Base-by-base conservation (phyloP, 257 asterid genomes). In the Salvia miltiorrhiza region DNA sequence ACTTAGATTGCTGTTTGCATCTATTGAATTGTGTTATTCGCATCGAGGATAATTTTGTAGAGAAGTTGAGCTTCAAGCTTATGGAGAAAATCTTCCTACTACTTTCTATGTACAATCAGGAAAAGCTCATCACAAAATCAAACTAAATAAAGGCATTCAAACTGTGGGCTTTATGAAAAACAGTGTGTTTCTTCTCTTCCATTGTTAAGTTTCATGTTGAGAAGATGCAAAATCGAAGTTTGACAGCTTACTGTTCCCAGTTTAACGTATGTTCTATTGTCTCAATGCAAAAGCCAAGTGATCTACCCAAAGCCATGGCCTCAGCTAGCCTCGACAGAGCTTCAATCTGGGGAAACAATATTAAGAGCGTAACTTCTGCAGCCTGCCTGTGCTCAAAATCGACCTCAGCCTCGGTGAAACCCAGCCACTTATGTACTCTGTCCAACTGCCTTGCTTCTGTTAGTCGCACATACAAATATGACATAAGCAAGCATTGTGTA, bases 231-330 rank as follows among this genome's bases (percentile, higher is more conserved):
- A 24, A 37, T 9, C 3, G 30, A 50, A 50, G 30, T 50, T 7
- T 19, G 7, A 45, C 7, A 16, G 50, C 8, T 35, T 57, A 30
- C 45, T 4, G 41, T 16, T 50, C 49, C n/a, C 62, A 32, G 62
- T 52, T 57, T 67, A 82, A 43, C 28, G 81, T 55, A 61, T 33
- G 63, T 77, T 89, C 95, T 59, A 89, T 75, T 16, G 79, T 58
- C 55, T 85, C 83, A 13, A 89, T 81, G 75, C 95, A 87, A 73
- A 56, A 80, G 20, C 95, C 89, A 63, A 89, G 81, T 10, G 96
- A 87, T 77, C 76, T 78, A 73, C 84, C 84, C 73, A 30, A 56
- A 24, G 85, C 74, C 95, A 89, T 89, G 80, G 90, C 85, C 75
- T 79, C 83, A 21, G 90, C 86, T 30, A 87, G 78, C 43, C 49